A percentile compares a stretch with the other conserved stretches of the same genome.
These are phyloP conservation scores for Thraustotheca clavata DNA, from an alignment of 352 stramenopile genomes.

Conservation along the genomic window DNA sequence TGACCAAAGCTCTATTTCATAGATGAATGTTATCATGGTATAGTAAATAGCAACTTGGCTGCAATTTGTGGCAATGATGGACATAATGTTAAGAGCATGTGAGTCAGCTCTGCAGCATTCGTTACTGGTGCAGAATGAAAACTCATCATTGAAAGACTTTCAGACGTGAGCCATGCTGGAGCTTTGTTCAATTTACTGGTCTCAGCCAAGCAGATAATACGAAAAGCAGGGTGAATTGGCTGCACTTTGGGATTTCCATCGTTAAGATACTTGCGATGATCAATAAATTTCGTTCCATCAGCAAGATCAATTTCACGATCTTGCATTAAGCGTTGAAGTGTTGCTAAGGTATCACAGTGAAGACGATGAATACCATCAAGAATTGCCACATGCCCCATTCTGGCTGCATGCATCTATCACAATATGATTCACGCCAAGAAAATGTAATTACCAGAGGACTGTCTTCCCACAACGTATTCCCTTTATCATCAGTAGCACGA, in stretches of 20 bases:
- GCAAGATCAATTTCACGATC: slow-evolving; percentile 85
- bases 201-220: slow-evolving; percentile 80
- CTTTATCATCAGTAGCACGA: slow-evolving; percentile 74
- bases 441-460: slow-evolving; percentile 71
- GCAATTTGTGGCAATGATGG: slow-evolving; percentile 43
- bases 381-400: slow-evolving; percentile 74
- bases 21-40: too few relatives aligned
- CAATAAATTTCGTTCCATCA: slow-evolving; percentile 79
- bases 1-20: slow-evolving; percentile 35
- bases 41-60: slow-evolving; percentile 39
- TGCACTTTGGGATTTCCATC: slow-evolving; percentile 34
- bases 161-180: slow-evolving; percentile 53
- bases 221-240: slow-evolving; percentile 83
- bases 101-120: slow-evolving; percentile 31
- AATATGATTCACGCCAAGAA: background rate
- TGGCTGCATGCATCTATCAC: slow-evolving; percentile 47
- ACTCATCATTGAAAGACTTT: slow-evolving; percentile 71
- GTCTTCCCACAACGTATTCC: slow-evolving; percentile 89
- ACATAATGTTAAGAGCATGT: slow-evolving; percentile 45
- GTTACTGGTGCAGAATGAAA: slow-evolving; percentile 53
- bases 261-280: slow-evolving; percentile 42
- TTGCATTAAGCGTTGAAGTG: slow-evolving; percentile 81
- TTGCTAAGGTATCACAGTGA: slow-evolving; percentile 79
- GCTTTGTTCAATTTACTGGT: slow-evolving; percentile 30
- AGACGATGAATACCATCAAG: slow-evolving; percentile 93